Conservation (phyloP, 768 basidiomycete genomes). For the Pisolithus microcarpus region DNA sequence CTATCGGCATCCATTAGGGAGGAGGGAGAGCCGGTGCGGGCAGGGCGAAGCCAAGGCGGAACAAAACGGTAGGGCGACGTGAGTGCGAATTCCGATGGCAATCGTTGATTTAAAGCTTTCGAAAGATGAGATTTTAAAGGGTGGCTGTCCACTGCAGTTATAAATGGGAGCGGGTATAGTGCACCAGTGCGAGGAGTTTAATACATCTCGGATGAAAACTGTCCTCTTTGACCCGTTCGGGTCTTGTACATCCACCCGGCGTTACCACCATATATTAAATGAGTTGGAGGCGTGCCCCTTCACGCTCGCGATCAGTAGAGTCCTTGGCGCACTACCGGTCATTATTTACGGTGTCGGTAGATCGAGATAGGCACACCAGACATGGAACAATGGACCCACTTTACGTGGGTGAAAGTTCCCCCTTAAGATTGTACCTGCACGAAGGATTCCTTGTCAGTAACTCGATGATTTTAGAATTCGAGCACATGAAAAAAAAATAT, state of each 20-base stretch:
- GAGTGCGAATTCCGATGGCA: constrained; percentile 18
- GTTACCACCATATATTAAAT: constrained; percentile 16
- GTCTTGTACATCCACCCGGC: constrained; percentile 17
- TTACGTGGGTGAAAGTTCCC: constrained; percentile 13
- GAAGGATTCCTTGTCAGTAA: not conserved
- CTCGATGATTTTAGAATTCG: not conserved
- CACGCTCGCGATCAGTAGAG: constrained; percentile 5
- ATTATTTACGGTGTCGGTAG: constrained; percentile 10
- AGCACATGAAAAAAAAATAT: not conserved
- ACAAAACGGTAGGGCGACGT: constrained; percentile 14
- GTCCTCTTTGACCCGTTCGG: constrained; percentile 20
- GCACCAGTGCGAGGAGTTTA: constrained; percentile 11
- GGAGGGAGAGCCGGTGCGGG: constrained; percentile 13
- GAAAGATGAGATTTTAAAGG: constrained; percentile 7
- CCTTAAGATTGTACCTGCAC: not conserved
- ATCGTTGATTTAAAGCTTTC: constrained; percentile 18
- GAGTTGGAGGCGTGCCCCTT: constrained; percentile 3
- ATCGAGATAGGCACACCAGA: constrained; percentile 13
- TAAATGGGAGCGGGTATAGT: constrained; percentile 24
- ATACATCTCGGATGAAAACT: constrained; percentile 21
- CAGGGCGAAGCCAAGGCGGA: constrained; percentile 2
- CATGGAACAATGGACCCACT: constrained; percentile 13
- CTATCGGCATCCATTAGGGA: constrained; percentile 32
- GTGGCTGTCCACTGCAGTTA: constrained; percentile 26
- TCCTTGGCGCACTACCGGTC: not conserved